These are phyloP conservation scores for Stemphylium beticola DNA, from an alignment of 2,329 filamentous ascomycete genomes.

Conservation along the genomic window DNA sequence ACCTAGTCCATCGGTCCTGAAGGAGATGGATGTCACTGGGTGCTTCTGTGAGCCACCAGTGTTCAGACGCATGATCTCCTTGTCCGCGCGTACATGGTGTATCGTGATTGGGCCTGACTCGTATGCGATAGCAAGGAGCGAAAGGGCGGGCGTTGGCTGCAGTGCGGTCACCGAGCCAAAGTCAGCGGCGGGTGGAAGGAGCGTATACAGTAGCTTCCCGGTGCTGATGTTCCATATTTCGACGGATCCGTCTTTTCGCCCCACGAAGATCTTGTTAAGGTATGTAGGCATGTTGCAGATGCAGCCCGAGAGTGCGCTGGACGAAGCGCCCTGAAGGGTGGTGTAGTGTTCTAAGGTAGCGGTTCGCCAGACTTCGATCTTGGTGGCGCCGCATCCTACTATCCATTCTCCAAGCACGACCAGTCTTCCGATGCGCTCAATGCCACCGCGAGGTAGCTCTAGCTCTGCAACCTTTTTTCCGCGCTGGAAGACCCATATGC, in stretches of 20 bases:
- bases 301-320: slow-evolving; percentile 75
- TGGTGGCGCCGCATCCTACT: slow-evolving; percentile 75
- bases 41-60: slow-evolving; percentile 66
- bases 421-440: slow-evolving; percentile 77
- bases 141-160: slow-evolving; percentile 82
- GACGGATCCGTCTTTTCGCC: slow-evolving; percentile 83
- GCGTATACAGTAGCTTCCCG: slow-evolving; percentile 86
- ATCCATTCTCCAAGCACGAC: slow-evolving; percentile 91
- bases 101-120: slow-evolving; percentile 78
- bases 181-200: slow-evolving; percentile 74
- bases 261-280: slow-evolving; percentile 93
- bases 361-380: slow-evolving; percentile 89
- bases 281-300: slow-evolving; percentile 92
- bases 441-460: slow-evolving; percentile 67
- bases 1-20: slow-evolving; percentile 86
- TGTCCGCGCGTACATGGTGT: slow-evolving; percentile 81
- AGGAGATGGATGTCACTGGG: slow-evolving; percentile 81
- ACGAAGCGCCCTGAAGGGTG: slow-evolving; percentile 68
- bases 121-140: slow-evolving; percentile 87
- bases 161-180: slow-evolving; percentile 86
- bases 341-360: slow-evolving; percentile 87
- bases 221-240: slow-evolving; percentile 98
- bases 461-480: slow-evolving; percentile 84
- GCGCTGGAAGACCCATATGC: slow-evolving; percentile 90
- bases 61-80: slow-evolving; percentile 71